Evolutionary conservation across 2,329 filamentous ascomycete genomes (phyloP).

Genomic region (Ophiostoma australiae): DNA sequence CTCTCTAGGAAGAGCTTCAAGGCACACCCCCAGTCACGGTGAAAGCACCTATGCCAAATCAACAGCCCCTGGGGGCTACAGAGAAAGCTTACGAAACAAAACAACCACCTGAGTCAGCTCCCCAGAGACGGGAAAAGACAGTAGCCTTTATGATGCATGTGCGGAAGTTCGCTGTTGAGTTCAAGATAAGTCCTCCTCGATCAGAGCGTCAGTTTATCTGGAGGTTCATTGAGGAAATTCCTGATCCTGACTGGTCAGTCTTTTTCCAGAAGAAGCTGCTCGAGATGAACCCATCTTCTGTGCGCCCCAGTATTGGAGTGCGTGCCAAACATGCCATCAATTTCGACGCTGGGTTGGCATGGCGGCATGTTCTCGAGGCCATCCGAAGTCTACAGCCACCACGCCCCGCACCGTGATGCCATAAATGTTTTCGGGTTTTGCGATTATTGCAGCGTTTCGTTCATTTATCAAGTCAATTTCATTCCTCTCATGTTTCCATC

Average conservation of each 20-base stretch:
- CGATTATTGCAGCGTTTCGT: not conserved
- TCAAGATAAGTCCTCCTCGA: constrained; percentile 20
- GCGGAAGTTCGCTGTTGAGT: constrained; percentile 10
- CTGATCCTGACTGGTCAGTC: constrained; percentile 22
- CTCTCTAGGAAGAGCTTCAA: not conserved
- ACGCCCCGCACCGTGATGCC: not conserved
- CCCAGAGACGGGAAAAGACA: constrained; percentile 13
- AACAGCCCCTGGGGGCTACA: not conserved
- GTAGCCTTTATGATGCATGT: constrained; percentile 23
- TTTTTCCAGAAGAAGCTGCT: constrained; percentile 26
- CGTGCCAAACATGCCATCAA: constrained; percentile 27
- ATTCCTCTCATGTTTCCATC: not conserved
- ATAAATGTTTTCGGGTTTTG: not conserved
- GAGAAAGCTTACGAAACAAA: not conserved
- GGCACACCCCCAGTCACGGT: not conserved
- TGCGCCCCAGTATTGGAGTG: constrained; percentile 23
- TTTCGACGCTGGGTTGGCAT: constrained; percentile 23
- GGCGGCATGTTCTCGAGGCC: constrained; percentile 23
- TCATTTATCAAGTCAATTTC: not conserved
- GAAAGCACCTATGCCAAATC: no score
- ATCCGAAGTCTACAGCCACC: constrained; percentile 21
- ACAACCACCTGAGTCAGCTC: not conserved
- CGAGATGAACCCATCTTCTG: constrained; percentile 20
- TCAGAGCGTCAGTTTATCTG: constrained; percentile 28
- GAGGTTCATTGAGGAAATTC: constrained; percentile 27